Evolutionary conservation across 2,329 filamentous ascomycete species (phyloP).

Genomic region (Lomentospora prolificans): DNA sequence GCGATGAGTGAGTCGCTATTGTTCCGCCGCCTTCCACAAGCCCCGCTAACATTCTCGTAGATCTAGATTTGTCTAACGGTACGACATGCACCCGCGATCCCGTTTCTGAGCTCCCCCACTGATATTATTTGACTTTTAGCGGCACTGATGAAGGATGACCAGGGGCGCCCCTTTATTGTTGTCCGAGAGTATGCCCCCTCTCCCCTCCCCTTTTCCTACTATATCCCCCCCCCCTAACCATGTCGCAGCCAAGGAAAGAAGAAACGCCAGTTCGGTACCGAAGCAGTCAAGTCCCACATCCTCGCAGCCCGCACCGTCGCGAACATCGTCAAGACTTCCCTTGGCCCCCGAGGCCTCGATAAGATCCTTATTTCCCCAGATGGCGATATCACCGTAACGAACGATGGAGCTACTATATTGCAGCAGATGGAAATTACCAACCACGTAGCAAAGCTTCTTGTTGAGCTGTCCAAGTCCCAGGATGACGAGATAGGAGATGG

Average conservation of each 20-base stretch:
- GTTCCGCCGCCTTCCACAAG: neutral
- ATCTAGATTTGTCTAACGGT: conserved; percentile 80
- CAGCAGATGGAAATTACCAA: conserved; percentile 99
- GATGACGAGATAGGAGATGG: conserved; percentile 98
- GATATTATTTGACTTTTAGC: conserved; percentile 30
- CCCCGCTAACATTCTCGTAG: conserved; percentile 28
- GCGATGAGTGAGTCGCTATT: conserved; percentile 17
- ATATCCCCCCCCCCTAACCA: conserved; percentile 12
- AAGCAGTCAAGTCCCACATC: conserved; percentile 97
- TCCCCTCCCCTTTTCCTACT: conserved; percentile 12
- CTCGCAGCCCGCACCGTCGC: conserved; percentile 91
- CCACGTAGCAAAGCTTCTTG: conserved; percentile 92
- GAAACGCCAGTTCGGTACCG: conserved; percentile 91
- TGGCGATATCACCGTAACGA: conserved; percentile 97
- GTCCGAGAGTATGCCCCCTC: conserved; percentile 71
- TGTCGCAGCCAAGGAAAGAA: conserved; percentile 79
- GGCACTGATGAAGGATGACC: conserved; percentile 87
- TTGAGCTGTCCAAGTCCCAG: conserved; percentile 96
- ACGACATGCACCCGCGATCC: conserved; percentile 22
- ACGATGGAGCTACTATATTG: conserved; percentile 95
- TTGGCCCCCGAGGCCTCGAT: conserved; percentile 91
- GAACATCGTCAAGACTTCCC: conserved; percentile 93
- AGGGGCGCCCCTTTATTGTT: conserved; percentile 93
- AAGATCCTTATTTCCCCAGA: conserved; percentile 99
- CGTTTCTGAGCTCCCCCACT: conserved; percentile 10